Conservation (phyloP, 768 basidiomycete genomes). For the Dacryopinax primogenitus region DNA sequence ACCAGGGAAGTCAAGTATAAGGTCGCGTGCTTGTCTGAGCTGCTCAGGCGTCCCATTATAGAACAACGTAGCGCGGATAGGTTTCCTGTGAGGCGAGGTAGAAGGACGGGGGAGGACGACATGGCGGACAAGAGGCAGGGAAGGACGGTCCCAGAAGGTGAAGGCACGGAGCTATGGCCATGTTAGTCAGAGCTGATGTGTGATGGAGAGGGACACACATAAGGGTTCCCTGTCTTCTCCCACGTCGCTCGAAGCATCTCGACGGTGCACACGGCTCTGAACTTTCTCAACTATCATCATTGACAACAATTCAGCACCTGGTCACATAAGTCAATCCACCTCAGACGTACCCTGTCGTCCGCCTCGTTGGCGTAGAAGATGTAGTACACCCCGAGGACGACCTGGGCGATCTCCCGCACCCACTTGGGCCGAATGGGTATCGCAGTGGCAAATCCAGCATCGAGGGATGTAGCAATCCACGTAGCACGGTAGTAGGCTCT, state of each 20-base stretch:
- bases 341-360: constrained; percentile 74
- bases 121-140: constrained; percentile 52
- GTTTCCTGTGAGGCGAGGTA: constrained; percentile 61
- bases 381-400: constrained; percentile 82
- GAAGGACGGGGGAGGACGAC: constrained; percentile 73
- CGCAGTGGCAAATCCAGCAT: constrained; percentile 93
- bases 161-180: constrained; percentile 52
- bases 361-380: constrained; percentile 79
- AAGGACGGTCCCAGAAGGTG: constrained; percentile 41
- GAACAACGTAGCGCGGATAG: constrained; percentile 73
- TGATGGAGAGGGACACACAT: constrained; percentile 37
- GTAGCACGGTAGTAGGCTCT: constrained; percentile 91
- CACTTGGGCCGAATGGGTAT: constrained; percentile 86
- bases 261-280: constrained; percentile 83
- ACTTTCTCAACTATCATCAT: constrained; percentile 62
- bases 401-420: constrained; percentile 74
- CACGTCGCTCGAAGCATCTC: constrained; percentile 93
- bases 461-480: constrained; percentile 87
- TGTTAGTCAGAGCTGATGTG: constrained; percentile 4
- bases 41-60: constrained; percentile 57
- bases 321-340: too few species aligned
- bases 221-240: constrained; percentile 94
- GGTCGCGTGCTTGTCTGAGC: constrained; percentile 54
- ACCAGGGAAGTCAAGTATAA: constrained; percentile 87
- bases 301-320: neutral